Conservation (phyloP, 305 asterid species). For the Rubia peregrina region DNA sequence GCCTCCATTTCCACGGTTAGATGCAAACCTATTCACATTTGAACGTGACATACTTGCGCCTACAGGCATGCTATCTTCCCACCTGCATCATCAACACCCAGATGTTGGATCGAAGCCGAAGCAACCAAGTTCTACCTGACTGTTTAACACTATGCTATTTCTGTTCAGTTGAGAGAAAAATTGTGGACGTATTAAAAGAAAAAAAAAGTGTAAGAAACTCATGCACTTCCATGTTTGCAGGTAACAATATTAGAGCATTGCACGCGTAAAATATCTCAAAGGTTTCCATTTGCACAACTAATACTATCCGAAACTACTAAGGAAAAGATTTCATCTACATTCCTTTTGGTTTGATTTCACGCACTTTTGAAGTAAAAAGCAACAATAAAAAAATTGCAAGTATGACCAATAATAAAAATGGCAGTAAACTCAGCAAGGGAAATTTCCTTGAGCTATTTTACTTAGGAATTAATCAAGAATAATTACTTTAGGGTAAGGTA, state of each 20-base stretch:
- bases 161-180: background rate
- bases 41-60: conserved; percentile 40
- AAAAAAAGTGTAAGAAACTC: background rate
- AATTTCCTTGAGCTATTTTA: background rate
- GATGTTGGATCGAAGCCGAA: conserved; percentile 7
- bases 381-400: background rate
- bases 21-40: conserved; percentile 31
- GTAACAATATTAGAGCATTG: background rate
- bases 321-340: background rate
- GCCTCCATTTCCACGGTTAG: conserved; percentile 31
- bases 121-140: background rate
- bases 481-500: background rate
- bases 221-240: background rate
- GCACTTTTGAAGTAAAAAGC: conserved; percentile 1
- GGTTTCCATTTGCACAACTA: background rate
- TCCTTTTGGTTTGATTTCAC: background rate
- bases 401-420: background rate
- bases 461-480: background rate
- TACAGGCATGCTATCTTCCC: conserved; percentile 58
- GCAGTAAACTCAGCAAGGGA: background rate
- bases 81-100: conserved; percentile 40
- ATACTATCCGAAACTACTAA: background rate
- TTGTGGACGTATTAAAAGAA: background rate
- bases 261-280: background rate
- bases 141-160: background rate